Evolutionary conservation across 257 asterid genomes (phyloP).

Genomic region (Nicotiana sylvestris): DNA sequence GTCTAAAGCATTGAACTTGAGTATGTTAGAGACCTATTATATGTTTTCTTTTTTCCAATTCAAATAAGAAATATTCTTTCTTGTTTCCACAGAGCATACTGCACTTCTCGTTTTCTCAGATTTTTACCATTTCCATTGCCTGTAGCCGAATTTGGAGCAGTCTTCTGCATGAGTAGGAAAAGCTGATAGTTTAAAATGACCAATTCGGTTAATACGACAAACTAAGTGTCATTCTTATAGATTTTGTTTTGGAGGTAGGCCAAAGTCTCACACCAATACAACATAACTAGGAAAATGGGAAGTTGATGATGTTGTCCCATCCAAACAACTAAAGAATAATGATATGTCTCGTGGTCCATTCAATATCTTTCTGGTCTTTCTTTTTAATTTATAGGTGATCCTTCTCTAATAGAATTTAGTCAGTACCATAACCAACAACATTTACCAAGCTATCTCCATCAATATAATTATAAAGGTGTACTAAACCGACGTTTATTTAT

Average conservation of each 20-base stretch:
- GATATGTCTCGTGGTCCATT: neutral
- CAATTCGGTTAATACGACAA: neutral
- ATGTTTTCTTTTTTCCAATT: neutral
- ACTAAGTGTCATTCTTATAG: neutral
- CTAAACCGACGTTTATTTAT: neutral
- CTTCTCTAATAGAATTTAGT: neutral
- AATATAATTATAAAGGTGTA: neutral
- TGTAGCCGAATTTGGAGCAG: neutral
- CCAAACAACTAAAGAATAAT: neutral
- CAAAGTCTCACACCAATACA: neutral
- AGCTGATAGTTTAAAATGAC: neutral
- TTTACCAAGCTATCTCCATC: neutral
- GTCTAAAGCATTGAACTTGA: neutral
- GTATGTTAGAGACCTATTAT: neutral
- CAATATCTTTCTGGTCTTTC: neutral
- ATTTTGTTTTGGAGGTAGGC: neutral
- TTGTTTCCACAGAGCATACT: neutral
- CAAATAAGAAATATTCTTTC: neutral
- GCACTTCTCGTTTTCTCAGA: too few species aligned
- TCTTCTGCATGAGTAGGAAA: neutral
- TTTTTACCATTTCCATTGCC: neutral
- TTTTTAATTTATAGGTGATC: neutral
- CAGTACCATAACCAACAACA: neutral
- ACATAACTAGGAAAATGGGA: conserved; percentile 2
- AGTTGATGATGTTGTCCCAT: conserved; percentile 2